A percentile compares a stretch with the other conserved stretches of the same genome.
Conservation (phyloP, 2,329 filamentous ascomycete genomes). For the Botrytis aclada region DNA sequence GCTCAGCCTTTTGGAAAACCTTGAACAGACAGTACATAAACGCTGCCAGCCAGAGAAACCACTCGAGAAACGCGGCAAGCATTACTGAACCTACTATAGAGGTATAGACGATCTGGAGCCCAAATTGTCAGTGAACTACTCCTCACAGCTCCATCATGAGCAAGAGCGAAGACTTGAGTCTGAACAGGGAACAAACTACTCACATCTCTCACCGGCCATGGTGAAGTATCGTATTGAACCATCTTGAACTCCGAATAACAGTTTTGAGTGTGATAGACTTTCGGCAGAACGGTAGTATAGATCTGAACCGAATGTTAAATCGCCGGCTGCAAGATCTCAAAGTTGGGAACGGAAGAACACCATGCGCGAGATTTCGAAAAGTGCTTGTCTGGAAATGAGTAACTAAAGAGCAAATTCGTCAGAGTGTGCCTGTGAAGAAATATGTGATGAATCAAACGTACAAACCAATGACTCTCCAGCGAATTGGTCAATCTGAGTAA, state of each 20-base stretch:
- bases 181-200: slow-evolving; percentile 26
- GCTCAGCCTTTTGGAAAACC: slow-evolving; percentile 84
- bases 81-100: slow-evolving; percentile 77
- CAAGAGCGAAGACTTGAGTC: not conserved
- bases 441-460: slow-evolving; percentile 8
- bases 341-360: slow-evolving; percentile 14
- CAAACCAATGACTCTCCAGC: slow-evolving; percentile 13
- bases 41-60: slow-evolving; percentile 91
- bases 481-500: not conserved
- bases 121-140: slow-evolving; percentile 19
- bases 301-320: slow-evolving; percentile 2
- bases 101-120: slow-evolving; percentile 74
- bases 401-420: slow-evolving; percentile 23
- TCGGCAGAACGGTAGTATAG: not conserved
- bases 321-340: slow-evolving; percentile 11
- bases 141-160: not conserved
- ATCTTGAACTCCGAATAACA: slow-evolving; percentile 37
- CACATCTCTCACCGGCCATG: slow-evolving; percentile 54
- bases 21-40: slow-evolving; percentile 90
- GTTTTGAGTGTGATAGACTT: not conserved
- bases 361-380: slow-evolving; percentile 25
- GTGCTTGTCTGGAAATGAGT: slow-evolving; percentile 22
- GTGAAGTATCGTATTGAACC: slow-evolving; percentile 40
- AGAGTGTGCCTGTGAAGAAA: slow-evolving; percentile 9
- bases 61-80: slow-evolving; percentile 82